Percentiles rank a stretch among this genome's conserved stretches.
Evolutionary conservation across 805 yeast species (phyloP).

Genomic region (Danielia reshetovae): DNA sequence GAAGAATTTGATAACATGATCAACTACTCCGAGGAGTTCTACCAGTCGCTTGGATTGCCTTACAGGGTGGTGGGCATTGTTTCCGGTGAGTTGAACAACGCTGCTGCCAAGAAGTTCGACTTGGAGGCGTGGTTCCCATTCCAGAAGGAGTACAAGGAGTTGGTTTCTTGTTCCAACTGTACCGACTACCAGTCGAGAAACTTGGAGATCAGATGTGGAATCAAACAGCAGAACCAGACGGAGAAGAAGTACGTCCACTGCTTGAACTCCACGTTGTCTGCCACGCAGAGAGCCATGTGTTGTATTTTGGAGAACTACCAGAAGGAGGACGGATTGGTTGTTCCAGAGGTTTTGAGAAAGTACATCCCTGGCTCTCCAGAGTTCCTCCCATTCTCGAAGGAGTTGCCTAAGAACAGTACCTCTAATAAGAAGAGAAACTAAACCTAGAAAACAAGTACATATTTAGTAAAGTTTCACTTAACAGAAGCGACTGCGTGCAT

Average conservation of each 20-base stretch:
- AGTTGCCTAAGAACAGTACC: conserved; percentile 90
- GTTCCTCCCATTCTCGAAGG: conserved; percentile 85
- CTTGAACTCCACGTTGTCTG: conserved; percentile 94
- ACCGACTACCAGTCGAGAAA: conserved; percentile 99
- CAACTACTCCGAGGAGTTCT: conserved; percentile 83
- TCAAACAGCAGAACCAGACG: conserved; percentile 89
- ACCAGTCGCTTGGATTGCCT: conserved; percentile 86
- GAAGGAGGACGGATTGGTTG: conserved; percentile 88
- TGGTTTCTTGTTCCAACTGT: conserved; percentile 98
- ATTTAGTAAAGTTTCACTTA: too few species aligned
- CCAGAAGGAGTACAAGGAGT: conserved; percentile 97
- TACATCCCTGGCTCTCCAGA: conserved; percentile 99
- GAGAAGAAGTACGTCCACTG: conserved; percentile 98
- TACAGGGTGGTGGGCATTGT: conserved; percentile 98
- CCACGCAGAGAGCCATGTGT: conserved; percentile 97
- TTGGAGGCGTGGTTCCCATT: conserved; percentile 99
- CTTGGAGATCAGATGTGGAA: conserved; percentile 97
- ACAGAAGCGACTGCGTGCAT: too few species aligned
- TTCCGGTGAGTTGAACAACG: conserved; percentile 96
- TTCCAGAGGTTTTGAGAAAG: conserved; percentile 93
- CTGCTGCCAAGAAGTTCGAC: conserved; percentile 98
- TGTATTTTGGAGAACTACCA: conserved; percentile 97
- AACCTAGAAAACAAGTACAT: too few species aligned
- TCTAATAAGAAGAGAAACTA: conserved; percentile 54
- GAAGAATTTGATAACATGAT: conserved; percentile 96